Conservation (phyloP, 192 early-diverging fungal species). For the Podila clonocystis region DNA sequence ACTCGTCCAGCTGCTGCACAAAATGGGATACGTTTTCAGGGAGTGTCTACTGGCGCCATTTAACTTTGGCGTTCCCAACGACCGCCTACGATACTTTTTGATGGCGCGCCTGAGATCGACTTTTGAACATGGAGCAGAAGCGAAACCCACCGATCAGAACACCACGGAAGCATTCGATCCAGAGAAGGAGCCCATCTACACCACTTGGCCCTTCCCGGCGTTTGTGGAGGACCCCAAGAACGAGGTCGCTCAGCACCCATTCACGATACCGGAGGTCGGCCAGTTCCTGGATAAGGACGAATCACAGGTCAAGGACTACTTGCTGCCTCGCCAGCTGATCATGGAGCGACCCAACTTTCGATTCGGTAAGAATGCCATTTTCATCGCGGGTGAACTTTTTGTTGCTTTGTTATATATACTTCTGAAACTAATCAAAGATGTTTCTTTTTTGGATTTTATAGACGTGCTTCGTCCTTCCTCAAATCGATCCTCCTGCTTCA, state of each 20-base stretch:
- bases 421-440: conserved; percentile 12
- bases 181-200: conserved; percentile 45
- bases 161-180: conserved; percentile 11
- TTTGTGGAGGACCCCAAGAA: conserved; percentile 35
- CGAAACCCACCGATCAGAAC: not conserved
- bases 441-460: conserved; percentile 15
- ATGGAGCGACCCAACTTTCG: conserved; percentile 58
- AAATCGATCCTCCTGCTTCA: conserved; percentile 74
- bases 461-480: conserved; percentile 71
- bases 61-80: conserved; percentile 83
- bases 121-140: not conserved
- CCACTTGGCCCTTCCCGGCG: conserved; percentile 58
- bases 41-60: conserved; percentile 79
- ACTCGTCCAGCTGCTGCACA: conserved; percentile 62
- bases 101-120: conserved; percentile 55
- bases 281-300: conserved; percentile 40
- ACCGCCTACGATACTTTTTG: conserved; percentile 80
- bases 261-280: conserved; percentile 18
- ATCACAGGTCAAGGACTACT: conserved; percentile 30
- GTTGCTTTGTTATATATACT: not conserved
- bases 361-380: conserved; percentile 45
- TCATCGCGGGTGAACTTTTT: not conserved
- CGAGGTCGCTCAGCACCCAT: conserved; percentile 10
- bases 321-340: conserved; percentile 54
- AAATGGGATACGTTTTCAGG: conserved; percentile 67